Evolutionary conservation across 352 stramenopile genomes (phyloP).

Genomic region (Phytophthora palmivora): DNA sequence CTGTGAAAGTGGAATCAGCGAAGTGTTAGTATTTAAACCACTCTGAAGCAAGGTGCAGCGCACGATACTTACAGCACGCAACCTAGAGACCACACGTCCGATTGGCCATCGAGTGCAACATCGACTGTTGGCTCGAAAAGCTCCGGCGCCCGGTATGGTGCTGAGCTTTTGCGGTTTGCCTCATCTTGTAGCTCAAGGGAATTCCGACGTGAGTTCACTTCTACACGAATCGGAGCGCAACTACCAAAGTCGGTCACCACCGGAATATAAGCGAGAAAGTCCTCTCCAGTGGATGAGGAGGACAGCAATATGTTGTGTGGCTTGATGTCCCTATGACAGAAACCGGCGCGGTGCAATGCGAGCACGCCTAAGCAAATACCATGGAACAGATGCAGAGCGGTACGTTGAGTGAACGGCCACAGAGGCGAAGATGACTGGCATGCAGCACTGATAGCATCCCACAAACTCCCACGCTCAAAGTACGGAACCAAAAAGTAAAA

Average conservation of each 20-base stretch:
- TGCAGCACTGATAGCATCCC: conserved; percentile 74
- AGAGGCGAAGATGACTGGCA: conserved; percentile 73
- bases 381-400: conserved; percentile 83
- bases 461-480: conserved; percentile 85
- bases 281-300: conserved; percentile 63
- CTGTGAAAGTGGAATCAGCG: conserved; percentile 26
- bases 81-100: conserved; percentile 86
- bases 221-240: conserved; percentile 70
- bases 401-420: conserved; percentile 88
- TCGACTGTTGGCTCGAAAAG: conserved; percentile 82
- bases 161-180: conserved; percentile 83
- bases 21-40: conserved; percentile 4
- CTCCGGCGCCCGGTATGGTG: conserved; percentile 85
- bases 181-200: conserved; percentile 85
- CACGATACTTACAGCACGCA: conserved; percentile 70
- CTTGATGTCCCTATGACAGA: conserved; percentile 88
- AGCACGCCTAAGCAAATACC: conserved; percentile 83
- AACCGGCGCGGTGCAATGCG: conserved; percentile 78
- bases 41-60: conserved; percentile 1
- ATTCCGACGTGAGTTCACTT: conserved; percentile 72
- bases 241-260: conserved; percentile 90
- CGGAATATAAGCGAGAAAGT: conserved; percentile 78
- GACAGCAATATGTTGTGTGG: conserved; percentile 86
- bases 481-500: conserved; percentile 89
- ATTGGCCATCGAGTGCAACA: conserved; percentile 74